Base-by-base conservation (phyloP, 2,329 filamentous ascomycete species). In the Lasiodiplodia sp. region DNA sequence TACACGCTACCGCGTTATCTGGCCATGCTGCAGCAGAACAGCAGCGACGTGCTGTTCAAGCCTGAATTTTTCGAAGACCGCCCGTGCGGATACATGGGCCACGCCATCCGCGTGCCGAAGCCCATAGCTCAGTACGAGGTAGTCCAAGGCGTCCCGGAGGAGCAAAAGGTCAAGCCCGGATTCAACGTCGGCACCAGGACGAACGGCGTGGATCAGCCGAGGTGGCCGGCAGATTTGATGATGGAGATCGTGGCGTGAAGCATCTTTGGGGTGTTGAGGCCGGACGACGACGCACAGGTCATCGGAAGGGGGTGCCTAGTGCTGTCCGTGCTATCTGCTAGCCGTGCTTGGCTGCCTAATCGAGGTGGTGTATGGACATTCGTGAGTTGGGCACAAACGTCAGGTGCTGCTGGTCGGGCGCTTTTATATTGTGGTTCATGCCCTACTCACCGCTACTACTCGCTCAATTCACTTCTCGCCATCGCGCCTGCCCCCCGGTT, bases 111-210 rank as follows among this genome's bases (percentile, higher is more conserved):
- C 16, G 37, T 31, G 10, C 53, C 53, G 4, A 56, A 56, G 31
- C 53, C 53, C 8, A 16, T 56, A 10, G 53, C 53, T 10, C 18
- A 6, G 53, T 56, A n/a, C 11, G 53, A 56, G 37, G 53, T 34
- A 8, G 53, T 8, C 7, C 31, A 56, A 8, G 53, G 51, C 8
- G 51, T 80, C 60, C 68, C 69, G 11, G 56, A 28, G 4, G 73
- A 77, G 25, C 75, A 76, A 7, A 72, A 75, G 37, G 79, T 85
- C 5, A 71, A 82, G 60, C 74, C 84, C 56, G 76, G 77, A 37
- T 87, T 80, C 71, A 82, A 85, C 69, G 77, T 87, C 21, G 83
- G 84, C 2, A 85, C 84, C 3, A 78, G 85, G 71, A 78, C 79
- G 8, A 87, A 87, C 73, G 85, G 85, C 1, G 76, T 83, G 3